A percentile compares a stretch with the other conserved stretches of the same genome.
Conservation (phyloP, 805 yeast genomes). For the Saccharomycopsis lassenensis region DNA sequence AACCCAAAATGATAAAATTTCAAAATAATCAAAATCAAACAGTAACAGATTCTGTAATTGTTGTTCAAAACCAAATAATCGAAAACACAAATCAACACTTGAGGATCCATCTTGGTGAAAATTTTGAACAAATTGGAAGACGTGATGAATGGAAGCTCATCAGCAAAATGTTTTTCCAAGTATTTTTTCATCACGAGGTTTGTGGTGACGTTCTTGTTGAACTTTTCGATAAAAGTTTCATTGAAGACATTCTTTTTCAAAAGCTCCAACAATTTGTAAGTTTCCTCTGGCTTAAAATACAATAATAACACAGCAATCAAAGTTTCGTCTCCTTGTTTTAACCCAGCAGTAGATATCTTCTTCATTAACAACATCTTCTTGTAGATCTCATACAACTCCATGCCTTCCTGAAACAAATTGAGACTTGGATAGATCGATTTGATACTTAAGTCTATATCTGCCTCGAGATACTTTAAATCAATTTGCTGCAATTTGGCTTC, state of each 20-base stretch:
- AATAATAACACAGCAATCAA: conserved; percentile 14
- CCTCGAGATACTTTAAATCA: conserved; percentile 12
- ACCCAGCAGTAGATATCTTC: conserved; percentile 13
- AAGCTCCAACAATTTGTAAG: conserved; percentile 8
- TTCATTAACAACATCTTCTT: conserved; percentile 11
- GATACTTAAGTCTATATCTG: conserved; percentile 17
- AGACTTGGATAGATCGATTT: conserved; percentile 13
- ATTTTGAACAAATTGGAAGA: conserved; percentile 11
- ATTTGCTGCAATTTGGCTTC: conserved; percentile 8
- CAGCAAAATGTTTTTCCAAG: conserved; percentile 15
- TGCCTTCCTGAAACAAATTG: conserved; percentile 13
- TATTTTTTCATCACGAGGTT: conserved; percentile 16
- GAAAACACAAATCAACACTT: conserved; percentile 12
- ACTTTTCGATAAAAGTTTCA: conserved; percentile 12
- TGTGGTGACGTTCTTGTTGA: conserved; percentile 8
- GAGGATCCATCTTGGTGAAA: conserved; percentile 14
- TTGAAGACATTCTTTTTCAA: conserved; percentile 13
- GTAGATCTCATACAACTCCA: conserved; percentile 6
- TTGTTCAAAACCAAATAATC: conserved; percentile 16
- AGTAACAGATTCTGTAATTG: conserved; percentile 15
- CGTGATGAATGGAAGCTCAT: conserved; percentile 12
- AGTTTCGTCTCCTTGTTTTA: conserved; percentile 17
- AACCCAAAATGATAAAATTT: conserved; percentile 19
- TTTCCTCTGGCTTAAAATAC: conserved; percentile 10
- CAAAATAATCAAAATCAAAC: conserved; percentile 13